Percentiles rank a stretch among this genome's conserved stretches.
phyloP scores from a whole-genome alignment of 306 rosid genomes.

The Cucurbita pepo region DNA sequence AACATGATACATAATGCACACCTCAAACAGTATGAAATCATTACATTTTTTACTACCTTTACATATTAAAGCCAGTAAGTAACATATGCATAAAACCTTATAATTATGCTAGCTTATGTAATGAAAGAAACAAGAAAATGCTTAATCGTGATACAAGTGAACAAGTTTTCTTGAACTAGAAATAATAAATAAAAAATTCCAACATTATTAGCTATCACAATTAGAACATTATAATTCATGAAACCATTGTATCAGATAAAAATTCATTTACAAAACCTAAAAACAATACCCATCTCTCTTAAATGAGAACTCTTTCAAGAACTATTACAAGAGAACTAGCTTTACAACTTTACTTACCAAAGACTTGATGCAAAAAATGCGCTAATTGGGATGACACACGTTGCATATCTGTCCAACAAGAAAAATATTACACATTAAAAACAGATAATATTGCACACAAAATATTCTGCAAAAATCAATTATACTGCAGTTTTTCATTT shows the following conservation, averaged over 20 bases:
- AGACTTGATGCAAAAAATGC: constrained; percentile 96
- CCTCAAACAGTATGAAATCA: background rate
- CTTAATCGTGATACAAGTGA: background rate
- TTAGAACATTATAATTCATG: background rate
- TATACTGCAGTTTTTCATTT: background rate
- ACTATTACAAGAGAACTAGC: background rate
- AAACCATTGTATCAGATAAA: background rate
- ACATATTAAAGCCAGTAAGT: background rate
- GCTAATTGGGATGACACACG: constrained; percentile 85
- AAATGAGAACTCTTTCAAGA: background rate
- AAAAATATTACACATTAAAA: background rate
- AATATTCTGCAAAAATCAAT: background rate
- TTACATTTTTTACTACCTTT: background rate
- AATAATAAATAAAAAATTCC: background rate
- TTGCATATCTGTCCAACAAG: constrained; percentile 61
- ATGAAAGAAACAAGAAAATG: background rate
- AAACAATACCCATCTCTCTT: background rate
- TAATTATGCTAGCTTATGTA: background rate
- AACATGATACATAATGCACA: background rate
- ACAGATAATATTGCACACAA: constrained; percentile 1
- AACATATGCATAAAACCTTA: background rate
- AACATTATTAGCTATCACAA: background rate
- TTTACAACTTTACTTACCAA: constrained; percentile 41
- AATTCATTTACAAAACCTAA: background rate
- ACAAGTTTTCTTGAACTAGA: background rate